These are phyloP conservation scores for Aphanomyces cochlioides DNA, from an alignment of 352 stramenopile species.

Conservation along the genomic window DNA sequence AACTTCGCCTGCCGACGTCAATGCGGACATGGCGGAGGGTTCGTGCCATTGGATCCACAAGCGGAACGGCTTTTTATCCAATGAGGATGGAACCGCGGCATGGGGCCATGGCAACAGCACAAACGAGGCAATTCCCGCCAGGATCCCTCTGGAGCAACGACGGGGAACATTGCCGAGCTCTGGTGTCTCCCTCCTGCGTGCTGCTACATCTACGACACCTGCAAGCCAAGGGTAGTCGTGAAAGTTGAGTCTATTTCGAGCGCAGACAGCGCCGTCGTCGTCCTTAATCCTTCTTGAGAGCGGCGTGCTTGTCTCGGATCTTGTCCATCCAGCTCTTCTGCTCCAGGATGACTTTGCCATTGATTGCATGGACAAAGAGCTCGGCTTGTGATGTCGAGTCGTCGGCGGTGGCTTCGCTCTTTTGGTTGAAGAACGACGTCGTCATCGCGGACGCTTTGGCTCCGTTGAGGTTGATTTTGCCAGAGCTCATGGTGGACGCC, in stretches of 20 bases:
- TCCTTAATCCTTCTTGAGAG: too few relatives aligned
- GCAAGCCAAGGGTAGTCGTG: too few relatives aligned
- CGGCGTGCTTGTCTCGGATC: slow-evolving; percentile 60
- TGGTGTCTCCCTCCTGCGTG: too few relatives aligned
- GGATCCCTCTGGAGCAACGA: too few relatives aligned
- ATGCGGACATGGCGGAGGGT: slow-evolving; percentile 10
- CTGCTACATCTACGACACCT: too few relatives aligned
- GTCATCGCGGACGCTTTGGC: slow-evolving; percentile 64
- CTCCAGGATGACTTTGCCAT: slow-evolving; percentile 41
- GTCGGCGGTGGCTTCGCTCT: slow-evolving; percentile 21
- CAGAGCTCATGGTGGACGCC: slow-evolving; percentile 31
- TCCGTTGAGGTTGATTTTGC: slow-evolving; percentile 71
- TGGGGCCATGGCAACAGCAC: too few relatives aligned
- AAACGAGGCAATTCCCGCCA: too few relatives aligned
- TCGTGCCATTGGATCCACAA: neutral
- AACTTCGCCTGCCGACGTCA: neutral
- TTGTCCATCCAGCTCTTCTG: slow-evolving; percentile 82
- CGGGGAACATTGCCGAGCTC: too few relatives aligned
- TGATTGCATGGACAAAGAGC: slow-evolving; percentile 49
- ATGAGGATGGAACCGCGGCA: too few relatives aligned
- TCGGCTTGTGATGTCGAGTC: slow-evolving; percentile 30
- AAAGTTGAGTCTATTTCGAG: too few relatives aligned
- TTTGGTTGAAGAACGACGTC: slow-evolving; percentile 72
- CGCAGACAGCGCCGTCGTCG: too few relatives aligned
- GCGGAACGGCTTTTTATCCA: too few relatives aligned